Evolutionary conservation across 129 eudicot species (phyloP).

Genomic region (Smallanthus sonchifolius): DNA sequence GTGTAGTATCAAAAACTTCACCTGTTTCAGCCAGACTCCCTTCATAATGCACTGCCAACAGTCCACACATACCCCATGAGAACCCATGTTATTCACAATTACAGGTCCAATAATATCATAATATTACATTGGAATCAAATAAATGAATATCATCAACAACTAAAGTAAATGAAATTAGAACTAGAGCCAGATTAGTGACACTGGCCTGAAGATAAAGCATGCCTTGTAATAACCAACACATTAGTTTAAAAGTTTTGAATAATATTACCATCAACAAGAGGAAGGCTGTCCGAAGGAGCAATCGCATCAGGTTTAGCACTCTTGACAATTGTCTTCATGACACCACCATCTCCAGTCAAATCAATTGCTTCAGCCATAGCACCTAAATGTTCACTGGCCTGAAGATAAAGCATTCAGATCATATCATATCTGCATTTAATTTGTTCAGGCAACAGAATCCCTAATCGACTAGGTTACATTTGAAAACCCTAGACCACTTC

Average conservation of each 20-base stretch:
- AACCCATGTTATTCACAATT: not conserved
- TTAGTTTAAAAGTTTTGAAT: not conserved
- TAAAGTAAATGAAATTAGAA: not conserved
- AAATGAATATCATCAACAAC: not conserved
- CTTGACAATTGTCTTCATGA: slow-evolving; percentile 66
- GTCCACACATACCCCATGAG: slow-evolving; percentile 1
- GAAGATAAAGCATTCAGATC: slow-evolving; percentile 10
- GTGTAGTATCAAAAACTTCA: slow-evolving; percentile 94
- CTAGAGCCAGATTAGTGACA: not conserved
- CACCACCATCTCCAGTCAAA: slow-evolving; percentile 98
- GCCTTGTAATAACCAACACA: not conserved
- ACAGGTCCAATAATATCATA: not conserved
- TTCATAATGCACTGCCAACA: slow-evolving; percentile 83
- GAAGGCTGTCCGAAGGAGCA: slow-evolving; percentile 85
- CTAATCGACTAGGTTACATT: not conserved
- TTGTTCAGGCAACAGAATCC: not conserved
- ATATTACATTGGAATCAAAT: not conserved
- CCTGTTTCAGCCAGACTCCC: slow-evolving; percentile 86
- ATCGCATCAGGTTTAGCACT: slow-evolving; percentile 78
- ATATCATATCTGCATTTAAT: not conserved
- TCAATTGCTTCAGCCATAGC: slow-evolving; percentile 71
- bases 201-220: too few species aligned
- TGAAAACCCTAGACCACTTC: slow-evolving; percentile 18
- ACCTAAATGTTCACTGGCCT: slow-evolving; percentile 30
- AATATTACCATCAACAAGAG: slow-evolving; percentile 86